Evolutionary conservation across 257 asterid genomes (phyloP).

Genomic region (Solanum chaucha): DNA sequence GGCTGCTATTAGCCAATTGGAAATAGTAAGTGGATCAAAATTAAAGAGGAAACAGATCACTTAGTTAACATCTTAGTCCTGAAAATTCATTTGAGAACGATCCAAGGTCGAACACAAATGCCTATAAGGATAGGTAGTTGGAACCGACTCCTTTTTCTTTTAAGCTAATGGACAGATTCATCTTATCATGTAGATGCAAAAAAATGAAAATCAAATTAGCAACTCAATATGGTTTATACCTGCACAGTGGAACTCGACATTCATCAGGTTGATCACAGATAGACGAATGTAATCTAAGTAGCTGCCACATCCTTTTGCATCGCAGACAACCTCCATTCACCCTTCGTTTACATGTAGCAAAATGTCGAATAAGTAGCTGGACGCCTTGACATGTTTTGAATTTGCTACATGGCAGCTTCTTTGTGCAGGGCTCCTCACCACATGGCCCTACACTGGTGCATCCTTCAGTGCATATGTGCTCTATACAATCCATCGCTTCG

Average conservation of each 20-base stretch:
- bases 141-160: background rate
- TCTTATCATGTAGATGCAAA: background rate
- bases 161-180: background rate
- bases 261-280: constrained; percentile 61
- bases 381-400: constrained; percentile 73
- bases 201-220: background rate
- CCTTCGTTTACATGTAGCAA: constrained; percentile 61
- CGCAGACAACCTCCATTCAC: constrained; percentile 72
- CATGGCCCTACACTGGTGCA: constrained; percentile 75
- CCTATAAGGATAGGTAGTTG: background rate
- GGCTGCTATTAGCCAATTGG: background rate
- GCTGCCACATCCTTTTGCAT: constrained; percentile 95
- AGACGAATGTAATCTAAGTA: constrained; percentile 64
- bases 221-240: constrained; percentile 24
- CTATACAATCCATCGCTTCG: constrained; percentile 86
- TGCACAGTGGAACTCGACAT: constrained; percentile 87
- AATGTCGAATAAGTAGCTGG: constrained; percentile 72
- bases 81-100: background rate
- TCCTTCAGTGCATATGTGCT: constrained; percentile 84
- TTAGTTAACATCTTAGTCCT: background rate
- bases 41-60: background rate
- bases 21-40: background rate
- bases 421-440: constrained; percentile 39
- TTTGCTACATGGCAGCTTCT: constrained; percentile 69
- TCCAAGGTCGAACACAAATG: background rate